Evolutionary conservation across 441 rosid species (phyloP), one percentile per base, ranked within the genome.

Genomic region (Daphne laureola): DNA sequence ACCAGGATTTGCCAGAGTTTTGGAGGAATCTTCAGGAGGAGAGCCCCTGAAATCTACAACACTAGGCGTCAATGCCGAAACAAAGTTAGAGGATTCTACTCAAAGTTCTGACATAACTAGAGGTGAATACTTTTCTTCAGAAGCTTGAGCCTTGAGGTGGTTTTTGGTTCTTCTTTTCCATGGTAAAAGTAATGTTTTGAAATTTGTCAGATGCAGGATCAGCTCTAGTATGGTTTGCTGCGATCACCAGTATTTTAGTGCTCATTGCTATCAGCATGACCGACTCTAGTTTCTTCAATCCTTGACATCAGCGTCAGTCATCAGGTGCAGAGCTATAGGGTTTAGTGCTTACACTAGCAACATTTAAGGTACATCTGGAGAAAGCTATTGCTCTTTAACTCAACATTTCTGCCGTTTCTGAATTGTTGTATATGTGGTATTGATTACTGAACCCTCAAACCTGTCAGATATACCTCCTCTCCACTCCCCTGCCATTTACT

Each of bases 231-330:
- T 82, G 95, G 91, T 68, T 88, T 55, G 73, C 91, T 14, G 81
- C 77, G 56, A 54, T 88, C 26, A 81, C 98, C 14, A 79, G 84
- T 75, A 68, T 81, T 61, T 67, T 74, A 36, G 85, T 79, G 63
- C 71, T 91, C 46, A 78, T 82, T 70, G 87, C 98, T 70, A 38
- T 86, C 50, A 88, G 64, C 65, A 67, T 79, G 66, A 77, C 78
- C 18, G 84, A 79, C 62, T 76, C 95, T 54, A 70, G 83, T 77
- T 75, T 86, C 65, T 91, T 91, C 81, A 88, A 88, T 72, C 96
- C 98, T 72, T 88, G 79, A 82, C 51, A 43, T 38, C 70, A 21
- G 25, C 25, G 25, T 21, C 25, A 21, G 25, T 21, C 3, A 4
- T 21, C 25, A 66, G 51, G 42, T 55, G 63, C 46, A 50, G 59